Conservation (phyloP, 2,329 filamentous ascomycete genomes). For the Talaromyces sp. region DNA sequence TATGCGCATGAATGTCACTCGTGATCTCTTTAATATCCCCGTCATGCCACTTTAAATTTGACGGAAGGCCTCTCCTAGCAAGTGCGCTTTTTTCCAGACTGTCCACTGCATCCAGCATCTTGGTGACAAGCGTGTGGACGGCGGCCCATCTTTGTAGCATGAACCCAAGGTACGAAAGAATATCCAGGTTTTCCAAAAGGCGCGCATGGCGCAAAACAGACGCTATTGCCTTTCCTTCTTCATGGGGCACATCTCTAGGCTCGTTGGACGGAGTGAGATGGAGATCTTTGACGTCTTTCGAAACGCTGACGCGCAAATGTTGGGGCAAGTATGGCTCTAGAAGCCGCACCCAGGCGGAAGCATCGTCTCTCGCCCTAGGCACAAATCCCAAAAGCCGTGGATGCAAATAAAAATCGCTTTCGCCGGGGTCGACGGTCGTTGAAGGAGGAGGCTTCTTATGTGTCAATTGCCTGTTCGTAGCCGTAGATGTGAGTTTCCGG, state of each 20-base stretch:
- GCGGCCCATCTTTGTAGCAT: conserved; percentile 34
- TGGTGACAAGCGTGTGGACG: conserved; percentile 32
- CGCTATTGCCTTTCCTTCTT: conserved; percentile 23
- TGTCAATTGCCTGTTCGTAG: not conserved
- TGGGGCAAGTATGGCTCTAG: conserved; percentile 29
- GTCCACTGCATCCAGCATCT: conserved; percentile 33
- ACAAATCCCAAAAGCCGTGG: not conserved
- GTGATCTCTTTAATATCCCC: conserved; percentile 26
- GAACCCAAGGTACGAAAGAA: conserved; percentile 36
- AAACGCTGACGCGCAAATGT: conserved; percentile 15
- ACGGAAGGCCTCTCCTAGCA: conserved; percentile 17
- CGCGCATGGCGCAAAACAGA: conserved; percentile 26
- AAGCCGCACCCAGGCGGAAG: conserved; percentile 27
- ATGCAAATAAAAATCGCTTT: not conserved
- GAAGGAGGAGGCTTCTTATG: not conserved
- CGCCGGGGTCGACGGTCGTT: not conserved
- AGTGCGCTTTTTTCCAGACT: conserved; percentile 14
- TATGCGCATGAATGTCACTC: conserved; percentile 1
- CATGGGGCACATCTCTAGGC: conserved; percentile 12
- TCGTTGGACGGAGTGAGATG: not conserved
- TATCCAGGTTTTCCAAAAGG: conserved; percentile 23
- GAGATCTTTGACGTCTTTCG: conserved; percentile 3
- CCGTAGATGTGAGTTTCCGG: conserved; percentile 3
- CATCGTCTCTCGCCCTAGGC: conserved; percentile 15
- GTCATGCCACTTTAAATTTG: conserved; percentile 23